Evolutionary conservation across 2,329 filamentous ascomycete genomes (phyloP), one percentile per base, ranked within the genome.

Genomic region (Pyricularia grisea): DNA sequence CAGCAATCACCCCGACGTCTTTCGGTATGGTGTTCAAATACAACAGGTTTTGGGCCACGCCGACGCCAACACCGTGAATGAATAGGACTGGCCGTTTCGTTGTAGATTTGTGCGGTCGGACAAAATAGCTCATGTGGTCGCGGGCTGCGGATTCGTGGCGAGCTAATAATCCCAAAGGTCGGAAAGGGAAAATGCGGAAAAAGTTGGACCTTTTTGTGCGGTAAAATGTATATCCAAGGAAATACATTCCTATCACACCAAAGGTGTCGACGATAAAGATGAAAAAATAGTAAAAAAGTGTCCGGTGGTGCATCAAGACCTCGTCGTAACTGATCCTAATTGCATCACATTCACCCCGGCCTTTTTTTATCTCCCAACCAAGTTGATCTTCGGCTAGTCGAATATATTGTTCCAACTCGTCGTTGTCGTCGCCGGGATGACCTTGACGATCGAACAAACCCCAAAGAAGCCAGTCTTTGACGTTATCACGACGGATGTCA

Each of bases 391-490:
- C 67, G 33, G 68, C 55, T 4, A 70, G 61, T 31, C 58, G 55
- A 27, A 73, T 67, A 30, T 72, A 72, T 23, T 70, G 65, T 11
- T 72, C 71, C 28, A 70, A 33, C 25, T 73, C 71, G 4, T 68
- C 67, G n/a, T 31, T 60, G 33, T 68, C 69, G 14, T 71, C 70
- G 11, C 68, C 68, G 2, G 42, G n/a, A 4, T 17, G 25, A 0
- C 68, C 69, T 1, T 68, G 65, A 6, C 66, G 65, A 25, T 69
- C 71, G 64, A 71, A 73, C 2, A 73, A 68, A 5, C 68, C 70
- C 70, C 71, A 73, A 27, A 71, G 61, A 65, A 73, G 63, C 72
- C 72, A 73, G 68, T 73, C 71, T 30, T 70, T 72, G 27, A 73
- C n/a, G 30, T 73, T 71, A 2, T 73, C 71, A 30, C 71, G 68